Conservation (phyloP, 352 stramenopile genomes). For the Peronospora farinosa region DNA sequence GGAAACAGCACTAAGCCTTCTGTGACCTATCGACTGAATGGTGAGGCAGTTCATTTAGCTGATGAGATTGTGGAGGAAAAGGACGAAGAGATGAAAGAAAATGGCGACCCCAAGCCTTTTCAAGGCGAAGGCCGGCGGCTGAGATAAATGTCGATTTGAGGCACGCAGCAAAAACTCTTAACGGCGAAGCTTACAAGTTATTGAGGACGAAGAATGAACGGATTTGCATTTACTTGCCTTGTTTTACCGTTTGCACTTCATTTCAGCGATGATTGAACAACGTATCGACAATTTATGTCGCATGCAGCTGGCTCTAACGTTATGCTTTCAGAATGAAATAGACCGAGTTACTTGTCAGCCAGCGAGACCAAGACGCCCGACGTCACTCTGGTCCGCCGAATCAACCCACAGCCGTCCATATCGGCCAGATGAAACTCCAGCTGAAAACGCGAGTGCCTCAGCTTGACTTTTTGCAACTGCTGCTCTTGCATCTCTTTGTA, state of each 20-base stretch:
- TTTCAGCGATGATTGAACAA: background rate
- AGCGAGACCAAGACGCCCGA: slow-evolving; percentile 48
- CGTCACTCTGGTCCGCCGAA: slow-evolving; percentile 47
- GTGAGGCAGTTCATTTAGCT: slow-evolving; percentile 18
- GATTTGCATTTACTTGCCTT: background rate
- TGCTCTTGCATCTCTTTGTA: slow-evolving; percentile 57
- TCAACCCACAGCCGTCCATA: slow-evolving; percentile 52
- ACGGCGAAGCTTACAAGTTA: slow-evolving; percentile 16
- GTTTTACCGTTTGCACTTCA: background rate
- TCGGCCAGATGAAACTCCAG: slow-evolving; percentile 55
- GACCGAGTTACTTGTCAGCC: slow-evolving; percentile 11
- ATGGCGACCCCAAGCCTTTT: slow-evolving; percentile 35
- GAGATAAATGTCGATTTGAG: slow-evolving; percentile 30
- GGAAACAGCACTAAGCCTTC: slow-evolving; percentile 14
- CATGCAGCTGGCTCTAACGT: background rate
- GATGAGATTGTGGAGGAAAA: slow-evolving; percentile 25
- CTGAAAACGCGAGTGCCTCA: slow-evolving; percentile 47
- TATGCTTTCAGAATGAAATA: background rate
- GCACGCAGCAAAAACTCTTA: slow-evolving; percentile 8
- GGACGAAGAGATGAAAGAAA: slow-evolving; percentile 21
- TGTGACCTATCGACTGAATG: slow-evolving; percentile 27
- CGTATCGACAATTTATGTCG: background rate
- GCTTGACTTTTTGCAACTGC: slow-evolving; percentile 56
- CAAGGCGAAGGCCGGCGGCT: slow-evolving; percentile 58
- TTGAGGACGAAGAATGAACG: slow-evolving; percentile 3